phyloP scores from a whole-genome alignment of 2,329 filamentous ascomycete species.

The Colletotrichum sp. region DNA sequence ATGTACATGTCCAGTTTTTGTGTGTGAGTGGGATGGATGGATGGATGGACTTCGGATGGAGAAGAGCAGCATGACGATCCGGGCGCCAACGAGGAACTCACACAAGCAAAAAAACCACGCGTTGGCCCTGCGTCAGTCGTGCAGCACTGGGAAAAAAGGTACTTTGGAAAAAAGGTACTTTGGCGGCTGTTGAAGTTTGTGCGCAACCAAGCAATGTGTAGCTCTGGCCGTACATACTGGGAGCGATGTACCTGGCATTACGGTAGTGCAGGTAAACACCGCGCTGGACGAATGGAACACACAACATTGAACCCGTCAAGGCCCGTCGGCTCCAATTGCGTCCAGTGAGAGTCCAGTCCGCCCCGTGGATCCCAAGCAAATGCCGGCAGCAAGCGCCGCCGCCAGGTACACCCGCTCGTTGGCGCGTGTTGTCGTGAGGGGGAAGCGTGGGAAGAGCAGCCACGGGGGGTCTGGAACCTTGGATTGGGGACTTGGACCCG shows the following conservation, averaged over 20 bases:
- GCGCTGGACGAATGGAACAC: background rate
- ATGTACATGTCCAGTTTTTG: background rate
- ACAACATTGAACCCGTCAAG: background rate
- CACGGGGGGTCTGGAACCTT: background rate
- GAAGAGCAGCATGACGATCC: background rate
- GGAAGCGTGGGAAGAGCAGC: background rate
- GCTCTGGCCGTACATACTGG: background rate
- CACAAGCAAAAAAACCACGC: background rate
- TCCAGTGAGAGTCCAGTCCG: background rate
- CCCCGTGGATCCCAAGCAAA: slow-evolving; percentile 1
- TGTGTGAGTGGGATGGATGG: background rate
- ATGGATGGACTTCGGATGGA: background rate
- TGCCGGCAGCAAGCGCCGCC: slow-evolving; percentile 8
- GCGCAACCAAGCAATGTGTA: background rate
- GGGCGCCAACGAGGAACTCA: background rate
- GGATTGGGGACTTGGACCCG: background rate
- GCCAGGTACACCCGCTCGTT: slow-evolving; percentile 4
- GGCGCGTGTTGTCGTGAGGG: background rate
- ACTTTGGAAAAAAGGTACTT: background rate
- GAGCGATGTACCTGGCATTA: background rate
- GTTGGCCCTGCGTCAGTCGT: background rate
- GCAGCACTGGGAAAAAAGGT: background rate
- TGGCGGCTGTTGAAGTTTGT: background rate
- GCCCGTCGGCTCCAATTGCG: background rate
- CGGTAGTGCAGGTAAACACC: background rate